A percentile compares a stretch with the other conserved stretches of the same genome.
Evolutionary conservation across 495 filamentous ascomycete species (phyloP).

Genomic region (Penicillium coprophilum): DNA sequence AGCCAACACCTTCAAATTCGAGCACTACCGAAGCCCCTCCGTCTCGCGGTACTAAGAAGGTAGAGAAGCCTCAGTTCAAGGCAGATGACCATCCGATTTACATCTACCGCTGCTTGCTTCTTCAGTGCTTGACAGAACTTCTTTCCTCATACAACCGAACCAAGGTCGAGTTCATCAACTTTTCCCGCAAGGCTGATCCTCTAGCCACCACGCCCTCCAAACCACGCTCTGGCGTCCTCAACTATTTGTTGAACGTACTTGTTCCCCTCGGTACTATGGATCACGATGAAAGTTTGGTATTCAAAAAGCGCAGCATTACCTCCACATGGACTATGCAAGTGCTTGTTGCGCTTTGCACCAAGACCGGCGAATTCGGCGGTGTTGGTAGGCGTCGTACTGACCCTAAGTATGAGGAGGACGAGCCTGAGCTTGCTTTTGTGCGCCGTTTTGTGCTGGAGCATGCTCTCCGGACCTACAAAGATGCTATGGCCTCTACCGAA

Average conservation of each 20-base stretch:
- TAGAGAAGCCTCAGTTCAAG: conserved; percentile 78
- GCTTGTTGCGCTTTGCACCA: conserved; percentile 81
- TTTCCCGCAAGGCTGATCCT: conserved; percentile 84
- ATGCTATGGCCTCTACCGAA: conserved; percentile 76
- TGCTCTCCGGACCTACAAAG: conserved; percentile 86
- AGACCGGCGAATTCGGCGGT: conserved; percentile 70
- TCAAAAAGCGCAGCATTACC: conserved; percentile 82
- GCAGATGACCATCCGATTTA: conserved; percentile 92
- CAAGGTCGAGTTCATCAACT: conserved; percentile 99
- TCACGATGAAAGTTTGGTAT: conserved; percentile 67
- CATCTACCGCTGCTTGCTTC: conserved; percentile 91
- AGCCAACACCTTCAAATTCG: conserved; percentile 40
- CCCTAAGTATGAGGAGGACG: conserved; percentile 66
- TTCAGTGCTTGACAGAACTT: conserved; percentile 90
- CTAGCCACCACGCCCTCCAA: conserved; percentile 86
- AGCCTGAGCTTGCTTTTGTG: conserved; percentile 85
- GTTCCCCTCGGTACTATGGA: conserved; percentile 76
- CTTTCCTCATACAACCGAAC: conserved; percentile 90
- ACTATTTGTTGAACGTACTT: conserved; percentile 86
- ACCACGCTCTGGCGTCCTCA: conserved; percentile 86
- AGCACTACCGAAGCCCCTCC: conserved; percentile 31
- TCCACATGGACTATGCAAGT: conserved; percentile 81
- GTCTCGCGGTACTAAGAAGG: conserved; percentile 54
- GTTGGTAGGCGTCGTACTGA: conserved; percentile 40
- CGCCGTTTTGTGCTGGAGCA: conserved; percentile 94